phyloP scores from a whole-genome alignment of 495 filamentous ascomycete species.

The Ramalina intermedia region DNA sequence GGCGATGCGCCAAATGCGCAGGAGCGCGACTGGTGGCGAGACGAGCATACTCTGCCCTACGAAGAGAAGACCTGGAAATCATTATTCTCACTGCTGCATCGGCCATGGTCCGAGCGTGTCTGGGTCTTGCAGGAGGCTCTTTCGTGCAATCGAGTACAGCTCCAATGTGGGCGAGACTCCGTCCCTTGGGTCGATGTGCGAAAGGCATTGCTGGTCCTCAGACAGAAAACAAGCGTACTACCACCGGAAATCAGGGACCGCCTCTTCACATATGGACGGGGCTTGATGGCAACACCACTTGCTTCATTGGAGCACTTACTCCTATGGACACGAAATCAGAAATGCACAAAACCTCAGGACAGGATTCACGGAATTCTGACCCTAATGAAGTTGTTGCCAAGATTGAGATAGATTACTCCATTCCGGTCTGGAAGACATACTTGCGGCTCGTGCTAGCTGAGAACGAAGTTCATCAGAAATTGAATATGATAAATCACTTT shows the following conservation, averaged over 20 bases:
- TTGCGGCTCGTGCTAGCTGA: not conserved
- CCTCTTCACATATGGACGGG: too few relatives aligned
- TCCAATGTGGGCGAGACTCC: too few relatives aligned
- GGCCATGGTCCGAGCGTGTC: too few relatives aligned
- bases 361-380: not conserved
- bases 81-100: too few relatives aligned
- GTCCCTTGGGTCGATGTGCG: too few relatives aligned
- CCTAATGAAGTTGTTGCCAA: not conserved
- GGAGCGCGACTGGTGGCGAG: not conserved
- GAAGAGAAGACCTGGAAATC: too few relatives aligned
- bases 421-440: constrained; percentile 1
- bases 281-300: not conserved
- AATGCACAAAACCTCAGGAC: not conserved
- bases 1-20: not conserved
- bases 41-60: too few relatives aligned
- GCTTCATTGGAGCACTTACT: not conserved
- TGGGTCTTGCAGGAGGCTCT: too few relatives aligned
- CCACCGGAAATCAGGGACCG: too few relatives aligned
- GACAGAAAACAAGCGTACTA: too few relatives aligned
- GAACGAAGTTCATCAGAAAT: not conserved
- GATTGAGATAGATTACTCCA: not conserved
- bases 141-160: too few relatives aligned
- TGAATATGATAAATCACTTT: not conserved
- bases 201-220: too few relatives aligned
- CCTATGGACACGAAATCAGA: not conserved